Evolutionary conservation across 2,329 filamentous ascomycete genomes (phyloP).

Genomic region (Aspergillus sp.): DNA sequence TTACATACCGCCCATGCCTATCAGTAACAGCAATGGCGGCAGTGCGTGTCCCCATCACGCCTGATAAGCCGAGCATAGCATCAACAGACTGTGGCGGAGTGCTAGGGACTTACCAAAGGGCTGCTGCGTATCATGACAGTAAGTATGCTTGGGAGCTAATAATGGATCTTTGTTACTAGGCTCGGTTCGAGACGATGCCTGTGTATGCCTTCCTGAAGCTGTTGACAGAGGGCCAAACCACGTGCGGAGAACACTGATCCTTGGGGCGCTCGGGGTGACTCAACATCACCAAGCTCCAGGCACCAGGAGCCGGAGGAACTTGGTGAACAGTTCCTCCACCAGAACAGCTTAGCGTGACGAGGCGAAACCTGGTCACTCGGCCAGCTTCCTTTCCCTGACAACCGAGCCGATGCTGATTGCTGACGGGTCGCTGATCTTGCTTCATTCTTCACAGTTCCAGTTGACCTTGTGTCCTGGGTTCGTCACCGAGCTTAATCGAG

Average conservation of each 20-base stretch:
- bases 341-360: conserved; percentile 7
- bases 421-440: conserved; percentile 5
- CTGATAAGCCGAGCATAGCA: conserved; percentile 10
- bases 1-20: conserved; percentile 15
- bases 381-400: conserved; percentile 6
- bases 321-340: conserved; percentile 3
- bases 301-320: conserved; percentile 8
- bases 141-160: not conserved
- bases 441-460: not conserved
- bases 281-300: conserved; percentile 13
- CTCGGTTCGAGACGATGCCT: not conserved
- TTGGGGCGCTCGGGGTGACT: conserved; percentile 13
- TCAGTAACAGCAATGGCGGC: conserved; percentile 16
- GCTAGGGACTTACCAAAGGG: not conserved
- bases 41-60: conserved; percentile 11
- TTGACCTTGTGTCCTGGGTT: not conserved
- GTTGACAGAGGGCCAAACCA: not conserved
- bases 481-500: not conserved
- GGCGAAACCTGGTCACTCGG: conserved; percentile 13
- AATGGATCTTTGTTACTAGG: too few species aligned
- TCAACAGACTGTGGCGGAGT: not conserved
- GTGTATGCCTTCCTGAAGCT: not conserved
- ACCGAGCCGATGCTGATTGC: conserved; percentile 1
- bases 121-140: not conserved
- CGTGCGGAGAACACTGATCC: conserved; percentile 11